A percentile compares a stretch with the other conserved stretches of the same genome.
These are phyloP conservation scores for Aspergillus chevalieri DNA, from an alignment of 2,329 filamentous ascomycete genomes.

Conservation along the genomic window DNA sequence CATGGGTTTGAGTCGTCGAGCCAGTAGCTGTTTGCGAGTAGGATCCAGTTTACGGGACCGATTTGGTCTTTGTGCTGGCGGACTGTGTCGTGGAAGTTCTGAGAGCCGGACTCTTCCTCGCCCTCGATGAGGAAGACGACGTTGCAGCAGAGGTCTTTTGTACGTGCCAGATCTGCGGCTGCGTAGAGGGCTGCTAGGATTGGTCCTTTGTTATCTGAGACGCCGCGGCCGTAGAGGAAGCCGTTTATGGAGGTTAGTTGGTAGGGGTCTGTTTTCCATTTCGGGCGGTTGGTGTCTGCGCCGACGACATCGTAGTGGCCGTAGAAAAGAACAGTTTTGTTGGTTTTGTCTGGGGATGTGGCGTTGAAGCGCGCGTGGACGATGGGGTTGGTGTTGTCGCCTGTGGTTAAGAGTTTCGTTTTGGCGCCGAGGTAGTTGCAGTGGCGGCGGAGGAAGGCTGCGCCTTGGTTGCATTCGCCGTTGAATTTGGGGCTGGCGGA, in stretches of 20 bases:
- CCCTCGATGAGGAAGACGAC: slow-evolving; percentile 93
- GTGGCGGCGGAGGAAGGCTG: slow-evolving; percentile 79
- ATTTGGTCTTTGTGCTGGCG: slow-evolving; percentile 74
- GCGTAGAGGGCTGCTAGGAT: slow-evolving; percentile 91
- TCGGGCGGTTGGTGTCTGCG: slow-evolving; percentile 72
- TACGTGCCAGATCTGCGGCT: slow-evolving; percentile 78
- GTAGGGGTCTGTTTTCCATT: slow-evolving; percentile 86
- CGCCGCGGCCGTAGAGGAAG: slow-evolving; percentile 90
- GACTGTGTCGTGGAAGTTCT: slow-evolving; percentile 82
- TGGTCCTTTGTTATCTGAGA: slow-evolving; percentile 95
- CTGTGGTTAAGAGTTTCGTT: slow-evolving; percentile 82
- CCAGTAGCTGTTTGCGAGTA: slow-evolving; percentile 98
- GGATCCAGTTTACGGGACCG: slow-evolving; percentile 85
- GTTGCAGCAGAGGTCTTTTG: slow-evolving; percentile 78
- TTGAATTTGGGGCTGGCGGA: slow-evolving; percentile 80
- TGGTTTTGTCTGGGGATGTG: slow-evolving; percentile 56
- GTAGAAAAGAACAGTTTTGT: slow-evolving; percentile 91
- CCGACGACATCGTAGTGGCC: slow-evolving; percentile 97
- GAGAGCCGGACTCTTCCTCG: slow-evolving; percentile 90
- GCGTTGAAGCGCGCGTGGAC: slow-evolving; percentile 85
- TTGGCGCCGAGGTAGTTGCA: slow-evolving; percentile 89
- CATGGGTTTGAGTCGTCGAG: slow-evolving; percentile 93
- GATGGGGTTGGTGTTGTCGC: slow-evolving; percentile 78
- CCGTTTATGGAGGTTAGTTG: slow-evolving; percentile 83
- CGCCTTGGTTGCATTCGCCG: slow-evolving; percentile 86